A percentile compares a stretch with the other conserved stretches of the same genome.
These are phyloP conservation scores for Calonectria hongkongensis DNA, from an alignment of 2,329 filamentous ascomycete species.

Conservation along the genomic window DNA sequence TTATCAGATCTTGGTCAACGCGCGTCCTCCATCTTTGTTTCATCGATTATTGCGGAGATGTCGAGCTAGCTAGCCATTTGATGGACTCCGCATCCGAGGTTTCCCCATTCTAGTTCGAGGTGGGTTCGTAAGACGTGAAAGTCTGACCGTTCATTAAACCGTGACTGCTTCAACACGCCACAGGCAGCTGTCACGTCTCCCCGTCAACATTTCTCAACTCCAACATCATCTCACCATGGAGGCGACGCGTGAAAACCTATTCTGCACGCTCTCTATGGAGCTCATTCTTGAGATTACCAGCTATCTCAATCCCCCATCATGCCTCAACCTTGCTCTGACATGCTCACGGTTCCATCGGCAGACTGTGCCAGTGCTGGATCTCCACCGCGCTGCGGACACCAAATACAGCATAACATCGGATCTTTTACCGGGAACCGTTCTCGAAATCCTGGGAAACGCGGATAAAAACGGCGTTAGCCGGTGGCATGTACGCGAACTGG, in stretches of 20 bases:
- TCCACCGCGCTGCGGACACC: conserved; percentile 26
- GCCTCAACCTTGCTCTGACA: conserved; percentile 36
- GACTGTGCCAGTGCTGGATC: neutral
- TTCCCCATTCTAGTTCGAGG: neutral
- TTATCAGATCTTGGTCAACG: too few relatives aligned
- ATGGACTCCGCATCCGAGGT: neutral
- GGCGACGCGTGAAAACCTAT: rapidly evolving
- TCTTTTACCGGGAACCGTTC: neutral
- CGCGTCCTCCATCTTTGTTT: too few relatives aligned
- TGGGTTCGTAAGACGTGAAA: neutral
- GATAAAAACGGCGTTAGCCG: neutral
- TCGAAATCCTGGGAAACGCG: conserved; percentile 5
- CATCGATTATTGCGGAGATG: too few relatives aligned
- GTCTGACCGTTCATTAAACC: neutral
- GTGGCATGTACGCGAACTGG: conserved; percentile 46
- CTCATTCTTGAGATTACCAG: conserved; percentile 34
- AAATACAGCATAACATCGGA: conserved; percentile 39
- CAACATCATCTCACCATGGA: conserved; percentile 26
- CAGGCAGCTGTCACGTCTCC: neutral
- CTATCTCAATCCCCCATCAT: neutral
- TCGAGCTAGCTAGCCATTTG: too few relatives aligned
- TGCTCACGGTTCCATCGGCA: conserved; percentile 35
- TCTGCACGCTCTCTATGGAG: conserved; percentile 32
- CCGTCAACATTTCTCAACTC: neutral
- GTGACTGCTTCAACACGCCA: neutral